Conservation (phyloP, 2,329 filamentous ascomycete species). For the Hypoxylon sp. region DNA sequence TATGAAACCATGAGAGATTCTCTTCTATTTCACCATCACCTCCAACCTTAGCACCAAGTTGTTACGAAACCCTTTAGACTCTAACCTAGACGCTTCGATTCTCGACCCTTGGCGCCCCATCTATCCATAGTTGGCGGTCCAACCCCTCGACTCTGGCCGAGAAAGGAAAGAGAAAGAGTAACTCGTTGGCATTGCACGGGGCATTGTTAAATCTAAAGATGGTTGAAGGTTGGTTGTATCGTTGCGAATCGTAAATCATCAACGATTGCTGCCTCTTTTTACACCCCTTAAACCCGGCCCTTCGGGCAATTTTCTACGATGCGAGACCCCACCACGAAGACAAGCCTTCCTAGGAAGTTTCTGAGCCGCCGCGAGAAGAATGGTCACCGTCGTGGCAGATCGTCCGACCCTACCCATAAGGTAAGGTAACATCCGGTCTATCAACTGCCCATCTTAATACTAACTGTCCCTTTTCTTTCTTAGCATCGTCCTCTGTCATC, state of each 20-base stretch:
- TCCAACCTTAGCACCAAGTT: slow-evolving; percentile 38
- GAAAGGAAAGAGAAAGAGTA: slow-evolving; percentile 16
- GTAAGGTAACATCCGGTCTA: slow-evolving; percentile 54
- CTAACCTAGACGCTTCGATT: slow-evolving; percentile 9
- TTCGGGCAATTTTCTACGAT: slow-evolving; percentile 35
- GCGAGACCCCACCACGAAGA: slow-evolving; percentile 64
- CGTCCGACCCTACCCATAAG: slow-evolving; percentile 68
- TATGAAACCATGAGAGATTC: slow-evolving; percentile 40
- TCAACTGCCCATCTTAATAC: slow-evolving; percentile 31
- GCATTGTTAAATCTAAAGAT: slow-evolving; percentile 32
- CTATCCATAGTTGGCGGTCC: slow-evolving; percentile 5
- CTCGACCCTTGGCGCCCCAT: slow-evolving; percentile 15
- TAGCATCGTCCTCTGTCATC: slow-evolving; percentile 68
- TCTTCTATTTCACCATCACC: slow-evolving; percentile 39
- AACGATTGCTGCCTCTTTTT: slow-evolving; percentile 27
- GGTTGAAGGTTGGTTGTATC: slow-evolving; percentile 27
- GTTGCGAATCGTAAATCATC: slow-evolving; percentile 37
- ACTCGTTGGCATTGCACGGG: slow-evolving; percentile 5
- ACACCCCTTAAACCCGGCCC: slow-evolving; percentile 16
- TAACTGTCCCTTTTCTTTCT: slow-evolving; percentile 19
- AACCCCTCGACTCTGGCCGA: slow-evolving; percentile 14
- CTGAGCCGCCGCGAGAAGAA: slow-evolving; percentile 79
- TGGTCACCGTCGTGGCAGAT: slow-evolving; percentile 69
- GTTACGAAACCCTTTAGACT: slow-evolving; percentile 13
- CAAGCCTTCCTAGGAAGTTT: slow-evolving; percentile 72